Conservation (phyloP, 805 yeast genomes). For the Lipomyces japonicus region DNA sequence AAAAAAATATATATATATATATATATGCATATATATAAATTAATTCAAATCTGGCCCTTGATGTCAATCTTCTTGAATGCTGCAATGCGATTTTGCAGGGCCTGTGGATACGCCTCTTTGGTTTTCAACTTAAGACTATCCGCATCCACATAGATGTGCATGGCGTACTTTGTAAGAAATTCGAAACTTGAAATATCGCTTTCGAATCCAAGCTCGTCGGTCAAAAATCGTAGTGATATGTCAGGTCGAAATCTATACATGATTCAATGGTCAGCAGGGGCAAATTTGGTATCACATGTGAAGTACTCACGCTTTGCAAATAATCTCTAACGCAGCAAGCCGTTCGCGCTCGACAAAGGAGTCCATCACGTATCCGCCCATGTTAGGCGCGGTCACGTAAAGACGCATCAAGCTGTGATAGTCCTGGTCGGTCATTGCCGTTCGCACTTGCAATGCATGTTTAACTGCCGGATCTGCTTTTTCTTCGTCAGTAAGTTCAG, state of each 20-base stretch:
- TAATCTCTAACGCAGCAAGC: constrained; percentile 50
- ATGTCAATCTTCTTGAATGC: constrained; percentile 67
- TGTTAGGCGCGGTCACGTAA: constrained; percentile 42
- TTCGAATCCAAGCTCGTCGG: constrained; percentile 38
- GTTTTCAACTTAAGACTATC: constrained; percentile 24
- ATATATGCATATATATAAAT: no score
- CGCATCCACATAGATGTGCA: constrained; percentile 3
- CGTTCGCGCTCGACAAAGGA: constrained; percentile 58
- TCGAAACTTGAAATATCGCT: constrained; percentile 36
- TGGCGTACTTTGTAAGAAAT: constrained; percentile 11
- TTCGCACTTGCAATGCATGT: constrained; percentile 42
- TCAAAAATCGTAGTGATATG: constrained; percentile 30
- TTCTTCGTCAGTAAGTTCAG: constrained; percentile 31
- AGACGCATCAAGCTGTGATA: constrained; percentile 52
- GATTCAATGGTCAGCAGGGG: background rate
- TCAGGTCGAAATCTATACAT: constrained; percentile 36
- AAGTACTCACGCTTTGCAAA: constrained; percentile 48
- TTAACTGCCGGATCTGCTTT: constrained; percentile 32
- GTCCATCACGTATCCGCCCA: constrained; percentile 48
- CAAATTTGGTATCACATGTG: background rate
- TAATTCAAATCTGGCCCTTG: constrained; percentile 65
- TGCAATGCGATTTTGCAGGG: constrained; percentile 41
- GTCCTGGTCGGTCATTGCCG: constrained; percentile 42
- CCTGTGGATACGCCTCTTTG: constrained; percentile 34
- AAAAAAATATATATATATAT: no score